Base-by-base conservation (phyloP, 1,139 yeast genomes). In the Geotrichum siamense region DNA sequence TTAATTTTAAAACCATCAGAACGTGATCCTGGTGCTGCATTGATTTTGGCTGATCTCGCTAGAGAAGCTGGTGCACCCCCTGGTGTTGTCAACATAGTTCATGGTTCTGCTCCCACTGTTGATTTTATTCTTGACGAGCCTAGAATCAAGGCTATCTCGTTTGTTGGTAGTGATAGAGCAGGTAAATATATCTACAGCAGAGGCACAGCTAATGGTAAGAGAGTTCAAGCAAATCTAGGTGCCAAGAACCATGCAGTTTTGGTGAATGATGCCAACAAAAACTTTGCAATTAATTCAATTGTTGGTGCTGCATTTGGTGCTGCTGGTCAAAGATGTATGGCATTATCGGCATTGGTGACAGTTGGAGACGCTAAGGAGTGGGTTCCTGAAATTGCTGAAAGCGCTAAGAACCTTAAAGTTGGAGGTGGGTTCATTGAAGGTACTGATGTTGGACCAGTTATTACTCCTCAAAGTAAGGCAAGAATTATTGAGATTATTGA, bases 291-390 rank as follows among this genome's bases (percentile, higher is more conserved):
- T 53, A 79, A 78, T 59, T 80, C 85, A 22, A 66, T 81, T 36
- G 79, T 71, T 45, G 89, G 89, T 38, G 87, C 91, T 36, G 85
- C 86, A 19, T 82, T 82, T 57, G 91, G 91, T 33, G 91, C 91
- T 49, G 89, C 89, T 28, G 91, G 91, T 48, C 89, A 81, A 68
- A 75, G 91, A 62, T 81, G 91, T 65, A 81, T 82, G 89, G 89
- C 89, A 12, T 78, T 82, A 39, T 76, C 83, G 13, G 86, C 79
- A 3, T 70, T 81, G 51, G 85, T 81, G 17, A 75, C 86, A n/a
- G 87, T 82, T 22, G 89, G 89, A 19, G 72, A 75, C 53, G 71
- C 84, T 43, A 72, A 72, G 59, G 72, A 73, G 50, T 81, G 89
- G 89, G 65, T 81, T 43, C 55, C 63, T 19, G 89, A 80, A 45